Base-by-base conservation (phyloP, 768 basidiomycete species). In the Mycena alexandri region DNA sequence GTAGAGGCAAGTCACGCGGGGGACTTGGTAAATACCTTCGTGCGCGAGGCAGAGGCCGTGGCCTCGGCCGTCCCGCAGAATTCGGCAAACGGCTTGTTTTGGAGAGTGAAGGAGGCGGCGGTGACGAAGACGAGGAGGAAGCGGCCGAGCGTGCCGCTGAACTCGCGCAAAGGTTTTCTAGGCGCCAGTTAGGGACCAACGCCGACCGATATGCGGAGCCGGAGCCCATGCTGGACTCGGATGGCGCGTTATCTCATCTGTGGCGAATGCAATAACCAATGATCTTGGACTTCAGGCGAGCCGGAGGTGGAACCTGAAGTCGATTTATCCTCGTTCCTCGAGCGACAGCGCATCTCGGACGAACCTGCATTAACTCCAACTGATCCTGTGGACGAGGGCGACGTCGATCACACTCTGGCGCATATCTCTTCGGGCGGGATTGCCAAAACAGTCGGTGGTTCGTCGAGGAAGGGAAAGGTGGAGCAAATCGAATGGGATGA, bases 21-120 rank as follows among this genome's bases (percentile, higher is more conserved):
- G 90, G 91, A 2, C 79, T 88, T 4, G 92, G 92, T 0, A 93
- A 93, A 78, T 91, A 90, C 73, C 82, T 93, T 21, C 87, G 92
- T 29, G 90, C 92, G 13, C 79, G 89, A 5, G 92, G 92, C 4
- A 79, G 90, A 47, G 89, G 89, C 5, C 80, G 85, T 29, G 85
- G 89, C 0, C 70, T 64, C 12, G 89, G 90, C 2, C 88, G 90
- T 42, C 88, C 89, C 6, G 90, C 92, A 57, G 88, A 87, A 71
- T 93, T 91, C 75, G 74, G 78, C n/a, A 80, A 83, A 72, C 87
- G 89, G 7, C 80, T 92, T 10, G 54, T 89, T 9, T 81, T 93
- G 5, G 90, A 90, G 67, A 89, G 81, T 17, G 92, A 93, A 75
- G 5, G 90, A 90, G 72, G 71, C 9, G 72, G 71, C 10, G 53